These are phyloP conservation scores for Protomyces gravidus DNA, from an alignment of 1,139 yeast species.

Conservation along the genomic window DNA sequence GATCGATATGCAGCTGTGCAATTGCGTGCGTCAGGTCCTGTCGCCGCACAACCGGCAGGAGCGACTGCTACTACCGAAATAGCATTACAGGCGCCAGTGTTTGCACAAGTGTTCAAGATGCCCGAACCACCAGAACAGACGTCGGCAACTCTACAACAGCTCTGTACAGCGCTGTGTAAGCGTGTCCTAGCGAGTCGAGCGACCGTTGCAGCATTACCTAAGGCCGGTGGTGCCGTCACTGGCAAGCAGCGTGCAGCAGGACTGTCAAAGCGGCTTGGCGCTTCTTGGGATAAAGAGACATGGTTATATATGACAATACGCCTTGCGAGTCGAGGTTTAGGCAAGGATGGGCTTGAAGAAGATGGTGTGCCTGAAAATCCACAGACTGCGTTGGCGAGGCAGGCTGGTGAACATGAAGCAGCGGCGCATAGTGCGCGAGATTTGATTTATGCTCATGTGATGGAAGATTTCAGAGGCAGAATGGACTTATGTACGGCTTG, in stretches of 20 bases:
- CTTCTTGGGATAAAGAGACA: slow-evolving; percentile 40
- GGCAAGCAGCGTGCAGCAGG: slow-evolving; percentile 2
- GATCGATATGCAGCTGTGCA: slow-evolving; percentile 20
- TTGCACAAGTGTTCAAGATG: background rate
- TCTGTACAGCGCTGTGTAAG: background rate
- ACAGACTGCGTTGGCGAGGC: background rate
- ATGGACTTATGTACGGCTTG: slow-evolving; percentile 82
- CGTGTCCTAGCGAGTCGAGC: background rate
- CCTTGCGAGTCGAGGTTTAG: slow-evolving; percentile 62
- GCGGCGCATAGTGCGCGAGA: slow-evolving; percentile 61
- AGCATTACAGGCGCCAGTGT: background rate
- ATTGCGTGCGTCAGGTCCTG: background rate
- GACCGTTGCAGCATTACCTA: background rate
- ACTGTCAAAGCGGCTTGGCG: slow-evolving; percentile 17
- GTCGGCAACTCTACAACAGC: background rate
- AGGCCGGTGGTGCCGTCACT: background rate
- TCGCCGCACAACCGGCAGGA: background rate
- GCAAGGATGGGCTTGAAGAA: slow-evolving; percentile 32
- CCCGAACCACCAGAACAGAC: slow-evolving; percentile 2
- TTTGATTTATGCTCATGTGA: slow-evolving; percentile 66
- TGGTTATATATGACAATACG: slow-evolving; percentile 77
- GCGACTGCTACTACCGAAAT: background rate
- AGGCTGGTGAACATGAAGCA: background rate
- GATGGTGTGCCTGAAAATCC: slow-evolving; percentile 13
- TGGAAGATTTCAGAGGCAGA: slow-evolving; percentile 66